Base-by-base conservation (phyloP, 768 basidiomycete genomes). In the Mycena kentingensis region DNA sequence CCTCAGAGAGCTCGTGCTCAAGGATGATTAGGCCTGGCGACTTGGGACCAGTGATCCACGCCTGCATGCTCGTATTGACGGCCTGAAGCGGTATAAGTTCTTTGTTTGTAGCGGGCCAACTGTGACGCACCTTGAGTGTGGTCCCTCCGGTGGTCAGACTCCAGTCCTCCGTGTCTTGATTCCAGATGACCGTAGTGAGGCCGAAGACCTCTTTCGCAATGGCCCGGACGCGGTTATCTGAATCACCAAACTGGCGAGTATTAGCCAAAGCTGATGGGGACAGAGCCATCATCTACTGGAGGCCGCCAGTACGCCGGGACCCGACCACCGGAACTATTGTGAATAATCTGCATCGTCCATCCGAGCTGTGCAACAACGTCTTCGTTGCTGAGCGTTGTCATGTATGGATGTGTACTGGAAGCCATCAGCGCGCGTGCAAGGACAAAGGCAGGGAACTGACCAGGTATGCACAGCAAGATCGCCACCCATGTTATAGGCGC, bases 161-260 rank as follows among this genome's bases (percentile, higher is more conserved):
- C 93, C 92, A 95, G 67, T 95, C 93, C 22, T 72, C 67, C 13
- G 91, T 85, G 64, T 95, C 94, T 53, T 85, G 81, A 69, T 96
- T 94, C 95, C 95, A 98, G 59, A 91, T 70, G 49, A 95, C 80
- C n/a, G 90, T 88, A 19, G 77, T 77, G 57, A 98, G 68, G 22
- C 90, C 92, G 65, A 97, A 94, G 27, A 82, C 86, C 65, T 91
- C 84, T 64, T 80, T 76, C 22, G 94, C 95, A 62, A 98, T 90
- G 3, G 93, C 85, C 31, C 82, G 76, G 27, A 96, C 90, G 42
- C 95, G 82, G 68, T 79, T 81, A 64, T 98, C 95, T 38, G 80
- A 79, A 66, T 95, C 89, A 28, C 90, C 91, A 64, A 82, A 93
- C 7, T n/a, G n/a, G n/a, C n/a, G n/a, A n/a, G n/a, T n/a, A n/a